Evolutionary conservation across 495 filamentous ascomycete genomes (phyloP).

Genomic region (Penicillium odoratum): DNA sequence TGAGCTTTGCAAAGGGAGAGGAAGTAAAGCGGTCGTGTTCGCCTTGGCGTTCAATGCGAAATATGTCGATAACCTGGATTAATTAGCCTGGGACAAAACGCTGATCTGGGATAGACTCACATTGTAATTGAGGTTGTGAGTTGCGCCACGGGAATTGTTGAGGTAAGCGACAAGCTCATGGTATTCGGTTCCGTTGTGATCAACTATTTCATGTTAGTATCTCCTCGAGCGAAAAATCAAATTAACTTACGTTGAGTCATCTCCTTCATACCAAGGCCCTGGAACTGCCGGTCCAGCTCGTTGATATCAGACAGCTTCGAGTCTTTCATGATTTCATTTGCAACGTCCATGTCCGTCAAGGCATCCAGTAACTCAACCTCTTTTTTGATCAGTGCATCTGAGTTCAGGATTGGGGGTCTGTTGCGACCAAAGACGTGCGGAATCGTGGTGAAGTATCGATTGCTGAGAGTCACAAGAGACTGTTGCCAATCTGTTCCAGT

Average conservation of each 20-base stretch:
- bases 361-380: conserved; percentile 78
- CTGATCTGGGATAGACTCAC: conserved; percentile 17
- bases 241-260: conserved; percentile 59
- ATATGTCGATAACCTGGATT: conserved; percentile 67
- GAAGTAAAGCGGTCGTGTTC: conserved; percentile 67
- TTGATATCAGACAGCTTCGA: conserved; percentile 55
- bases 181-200: conserved; percentile 60
- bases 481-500: conserved; percentile 49
- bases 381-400: conserved; percentile 56
- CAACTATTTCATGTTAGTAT: conserved; percentile 37
- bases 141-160: conserved; percentile 57
- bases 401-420: conserved; percentile 63
- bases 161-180: conserved; percentile 64
- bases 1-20: conserved; percentile 46
- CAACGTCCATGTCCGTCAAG: conserved; percentile 79
- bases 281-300: conserved; percentile 67
- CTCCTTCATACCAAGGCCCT: conserved; percentile 68
- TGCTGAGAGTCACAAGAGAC: conserved; percentile 62
- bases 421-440: conserved; percentile 78
- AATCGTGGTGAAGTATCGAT: conserved; percentile 77
- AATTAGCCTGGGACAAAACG: background rate
- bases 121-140: conserved; percentile 57
- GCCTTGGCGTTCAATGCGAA: conserved; percentile 76
- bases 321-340: conserved; percentile 73
- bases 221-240: background rate